A percentile compares a stretch with the other conserved stretches of the same genome.
Conservation (phyloP, 495 filamentous ascomycete genomes). For the Penicillium lividum region DNA sequence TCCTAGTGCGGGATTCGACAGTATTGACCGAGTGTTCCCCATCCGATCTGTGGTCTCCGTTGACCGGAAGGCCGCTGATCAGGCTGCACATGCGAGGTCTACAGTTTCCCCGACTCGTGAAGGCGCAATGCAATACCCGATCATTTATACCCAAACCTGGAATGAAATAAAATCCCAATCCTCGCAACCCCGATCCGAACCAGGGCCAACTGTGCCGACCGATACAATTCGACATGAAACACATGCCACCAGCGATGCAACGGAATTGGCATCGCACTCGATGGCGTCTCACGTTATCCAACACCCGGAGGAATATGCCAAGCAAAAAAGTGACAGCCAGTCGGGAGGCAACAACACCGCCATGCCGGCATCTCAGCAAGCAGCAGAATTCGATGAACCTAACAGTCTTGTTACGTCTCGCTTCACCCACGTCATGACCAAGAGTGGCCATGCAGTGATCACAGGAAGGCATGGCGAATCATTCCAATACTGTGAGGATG, state of each 20-base stretch:
- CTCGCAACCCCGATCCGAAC: conserved; percentile 1
- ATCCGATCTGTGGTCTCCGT: conserved; percentile 81
- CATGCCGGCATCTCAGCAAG: conserved; percentile 3
- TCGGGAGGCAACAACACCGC: conserved; percentile 8
- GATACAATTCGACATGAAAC: conserved; percentile 17
- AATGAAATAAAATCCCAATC: conserved; percentile 22
- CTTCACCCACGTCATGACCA: conserved; percentile 77
- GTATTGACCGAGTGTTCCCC: conserved; percentile 73
- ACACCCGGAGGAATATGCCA: conserved; percentile 25
- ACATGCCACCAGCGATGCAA: conserved; percentile 14
- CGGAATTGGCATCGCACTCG: conserved; percentile 25
- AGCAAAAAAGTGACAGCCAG: conserved; percentile 12
- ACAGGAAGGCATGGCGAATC: conserved; percentile 71
- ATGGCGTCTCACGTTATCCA: conserved; percentile 23
- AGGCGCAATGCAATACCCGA: conserved; percentile 33
- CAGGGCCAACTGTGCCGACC: conserved; percentile 16
- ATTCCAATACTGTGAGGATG: conserved; percentile 85
- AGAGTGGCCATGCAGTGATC: conserved; percentile 82
- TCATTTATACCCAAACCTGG: conserved; percentile 38
- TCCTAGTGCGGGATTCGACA: conserved; percentile 23
- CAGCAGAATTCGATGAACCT: conserved; percentile 28
- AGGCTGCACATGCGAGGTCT: conserved; percentile 10
- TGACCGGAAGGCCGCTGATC: conserved; percentile 45
- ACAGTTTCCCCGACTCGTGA: conserved; percentile 25
- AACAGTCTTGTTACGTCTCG: conserved; percentile 61